A percentile compares a stretch with the other conserved stretches of the same genome.
These are phyloP conservation scores for Ceratocystis alfenasii DNA, from an alignment of 2,329 filamentous ascomycete species.

Conservation along the genomic window DNA sequence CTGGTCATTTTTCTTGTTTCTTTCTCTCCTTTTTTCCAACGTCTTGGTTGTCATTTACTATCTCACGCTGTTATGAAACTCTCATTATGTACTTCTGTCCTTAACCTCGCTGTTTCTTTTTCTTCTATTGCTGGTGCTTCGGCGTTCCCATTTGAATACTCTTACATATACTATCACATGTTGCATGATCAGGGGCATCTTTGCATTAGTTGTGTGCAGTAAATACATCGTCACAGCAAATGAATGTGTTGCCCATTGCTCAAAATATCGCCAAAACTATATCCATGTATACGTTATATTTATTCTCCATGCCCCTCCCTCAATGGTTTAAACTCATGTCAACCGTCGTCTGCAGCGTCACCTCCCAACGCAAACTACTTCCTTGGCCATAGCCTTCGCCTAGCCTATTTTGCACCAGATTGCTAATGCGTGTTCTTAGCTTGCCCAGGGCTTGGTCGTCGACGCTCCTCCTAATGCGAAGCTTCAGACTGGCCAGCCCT, in stretches of 20 bases:
- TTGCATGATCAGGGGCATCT: not conserved
- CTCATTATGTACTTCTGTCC: not conserved
- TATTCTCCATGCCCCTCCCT: not conserved
- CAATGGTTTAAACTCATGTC: slow-evolving; percentile 24
- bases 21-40: not conserved
- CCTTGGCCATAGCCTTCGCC: slow-evolving; percentile 79
- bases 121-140: not conserved
- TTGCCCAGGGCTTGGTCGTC: slow-evolving; percentile 61
- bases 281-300: not conserved
- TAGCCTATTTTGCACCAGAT: slow-evolving; percentile 70
- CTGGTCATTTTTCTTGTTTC: not conserved
- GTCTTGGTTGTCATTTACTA: not conserved
- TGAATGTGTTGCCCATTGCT: not conserved
- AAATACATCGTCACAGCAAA: not conserved
- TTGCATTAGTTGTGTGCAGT: not conserved
- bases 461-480: slow-evolving; percentile 52
- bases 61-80: slow-evolving; percentile 16
- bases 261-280: no score
- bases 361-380: slow-evolving; percentile 77
- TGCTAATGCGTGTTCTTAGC: slow-evolving; percentile 62
- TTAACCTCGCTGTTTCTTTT: not conserved
- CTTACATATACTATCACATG: not conserved
- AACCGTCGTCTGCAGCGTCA: slow-evolving; percentile 64
- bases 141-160: slow-evolving; percentile 14
- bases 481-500: slow-evolving; percentile 86